A percentile compares a stretch with the other conserved stretches of the same genome.
Evolutionary conservation across 495 filamentous ascomycete genomes (phyloP).

Genomic region (Hypoxylon subgilvum): DNA sequence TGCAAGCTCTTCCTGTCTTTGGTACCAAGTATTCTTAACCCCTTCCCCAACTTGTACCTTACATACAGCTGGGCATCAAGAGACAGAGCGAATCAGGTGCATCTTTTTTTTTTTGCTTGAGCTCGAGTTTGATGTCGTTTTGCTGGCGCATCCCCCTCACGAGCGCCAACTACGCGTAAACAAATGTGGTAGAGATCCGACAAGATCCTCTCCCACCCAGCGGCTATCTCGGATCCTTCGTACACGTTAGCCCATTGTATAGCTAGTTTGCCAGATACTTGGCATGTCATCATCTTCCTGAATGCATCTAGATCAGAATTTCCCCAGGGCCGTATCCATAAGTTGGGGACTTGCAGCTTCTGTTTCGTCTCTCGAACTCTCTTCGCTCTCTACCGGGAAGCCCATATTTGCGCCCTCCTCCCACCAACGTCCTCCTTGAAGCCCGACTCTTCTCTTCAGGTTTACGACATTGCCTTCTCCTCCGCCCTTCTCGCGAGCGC

Average conservation of each 20-base stretch:
- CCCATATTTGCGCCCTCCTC: conserved; percentile 20
- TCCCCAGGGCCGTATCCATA: conserved; percentile 32
- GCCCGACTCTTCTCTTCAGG: conserved; percentile 9
- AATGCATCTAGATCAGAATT: conserved; percentile 41
- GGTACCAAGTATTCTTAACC: too few species aligned
- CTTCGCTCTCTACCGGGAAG: conserved; percentile 19
- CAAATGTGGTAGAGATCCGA: conserved; percentile 28
- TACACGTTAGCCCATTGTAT: conserved; percentile 23
- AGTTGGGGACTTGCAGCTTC: conserved; percentile 21
- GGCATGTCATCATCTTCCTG: conserved; percentile 35
- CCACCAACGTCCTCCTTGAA: conserved; percentile 32
- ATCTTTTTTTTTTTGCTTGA: conserved; percentile 26
- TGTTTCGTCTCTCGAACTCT: conserved; percentile 20
- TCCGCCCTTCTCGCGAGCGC: background rate
- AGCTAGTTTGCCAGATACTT: conserved; percentile 35
- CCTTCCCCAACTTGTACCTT: conserved; percentile 1
- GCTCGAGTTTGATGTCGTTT: conserved; percentile 28
- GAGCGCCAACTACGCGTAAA: conserved; percentile 34
- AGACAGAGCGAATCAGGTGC: conserved; percentile 11
- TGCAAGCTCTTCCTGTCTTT: background rate
- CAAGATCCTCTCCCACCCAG: conserved; percentile 26
- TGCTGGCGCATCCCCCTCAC: conserved; percentile 29
- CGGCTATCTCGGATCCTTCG: conserved; percentile 32
- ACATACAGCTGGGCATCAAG: conserved; percentile 29
- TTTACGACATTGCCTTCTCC: background rate